Evolutionary conservation across 495 filamentous ascomycete species (phyloP).

Genomic region (Trichoderma erinaceum): DNA sequence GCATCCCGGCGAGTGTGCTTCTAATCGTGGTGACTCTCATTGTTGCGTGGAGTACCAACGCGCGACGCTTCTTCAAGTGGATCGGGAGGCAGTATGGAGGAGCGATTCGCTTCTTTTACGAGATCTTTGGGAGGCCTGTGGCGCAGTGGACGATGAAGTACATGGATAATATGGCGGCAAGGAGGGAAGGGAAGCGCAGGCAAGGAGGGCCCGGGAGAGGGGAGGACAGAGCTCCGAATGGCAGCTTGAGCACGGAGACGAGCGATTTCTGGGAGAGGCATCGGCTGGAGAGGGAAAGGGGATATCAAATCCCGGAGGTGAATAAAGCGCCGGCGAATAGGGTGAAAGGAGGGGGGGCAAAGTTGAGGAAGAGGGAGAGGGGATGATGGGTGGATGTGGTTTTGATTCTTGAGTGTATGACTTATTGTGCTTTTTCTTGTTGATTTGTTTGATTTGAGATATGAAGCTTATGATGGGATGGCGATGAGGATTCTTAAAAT

Average conservation of each 20-base stretch:
- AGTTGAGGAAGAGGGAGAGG: neutral
- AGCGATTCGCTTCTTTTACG: constrained; percentile 17
- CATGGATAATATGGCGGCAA: constrained; percentile 10
- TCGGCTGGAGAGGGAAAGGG: constrained; percentile 26
- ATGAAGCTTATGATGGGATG: neutral
- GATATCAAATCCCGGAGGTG: constrained; percentile 38
- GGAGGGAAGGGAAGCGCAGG: constrained; percentile 20
- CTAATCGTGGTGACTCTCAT: constrained; percentile 36
- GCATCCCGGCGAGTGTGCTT: constrained; percentile 34
- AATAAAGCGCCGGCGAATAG: constrained; percentile 28
- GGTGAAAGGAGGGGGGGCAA: neutral
- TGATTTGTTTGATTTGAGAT: neutral
- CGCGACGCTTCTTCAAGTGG: constrained; percentile 28
- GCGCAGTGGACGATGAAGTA: constrained; percentile 24
- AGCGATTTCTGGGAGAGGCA: constrained; percentile 41
- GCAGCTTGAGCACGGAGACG: constrained; percentile 26
- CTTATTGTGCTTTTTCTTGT: neutral
- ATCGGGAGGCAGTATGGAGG: constrained; percentile 21
- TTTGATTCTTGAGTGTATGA: neutral
- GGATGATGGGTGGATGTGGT: neutral
- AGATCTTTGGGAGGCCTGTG: constrained; percentile 24
- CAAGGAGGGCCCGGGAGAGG: constrained; percentile 15
- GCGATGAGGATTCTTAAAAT: neutral
- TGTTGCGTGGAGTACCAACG: constrained; percentile 37
- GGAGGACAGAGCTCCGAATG: neutral